These are phyloP conservation scores for Wickerhamiella shivajii DNA, from an alignment of 805 yeast species.

Conservation along the genomic window DNA sequence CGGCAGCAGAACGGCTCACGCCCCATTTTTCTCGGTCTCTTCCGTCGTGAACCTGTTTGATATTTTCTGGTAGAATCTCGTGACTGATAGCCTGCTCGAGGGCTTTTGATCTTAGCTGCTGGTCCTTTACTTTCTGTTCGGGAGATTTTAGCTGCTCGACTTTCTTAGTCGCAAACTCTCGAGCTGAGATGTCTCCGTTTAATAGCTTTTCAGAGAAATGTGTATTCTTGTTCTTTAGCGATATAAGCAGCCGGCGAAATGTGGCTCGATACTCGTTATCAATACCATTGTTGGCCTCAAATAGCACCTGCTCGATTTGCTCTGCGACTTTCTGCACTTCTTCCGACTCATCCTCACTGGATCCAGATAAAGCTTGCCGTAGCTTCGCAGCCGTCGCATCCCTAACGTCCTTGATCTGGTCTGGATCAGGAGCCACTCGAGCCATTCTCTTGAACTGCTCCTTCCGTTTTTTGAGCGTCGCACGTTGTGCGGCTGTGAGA, in stretches of 20 bases:
- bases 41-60: constrained; percentile 27
- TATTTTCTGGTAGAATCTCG: constrained; percentile 22
- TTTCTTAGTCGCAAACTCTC: constrained; percentile 21
- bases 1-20: constrained; percentile 28
- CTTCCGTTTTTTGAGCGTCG: constrained; percentile 11
- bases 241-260: constrained; percentile 21
- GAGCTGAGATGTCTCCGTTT: constrained; percentile 18
- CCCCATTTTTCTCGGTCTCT: constrained; percentile 32
- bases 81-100: constrained; percentile 20
- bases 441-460: constrained; percentile 4
- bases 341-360: neutral
- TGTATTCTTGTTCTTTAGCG: constrained; percentile 19
- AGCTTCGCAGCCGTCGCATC: constrained; percentile 1
- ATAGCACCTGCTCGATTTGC: constrained; percentile 19
- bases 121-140: constrained; percentile 18
- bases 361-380: neutral
- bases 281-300: constrained; percentile 12
- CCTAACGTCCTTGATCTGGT: constrained; percentile 4
- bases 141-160: constrained; percentile 21
- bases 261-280: constrained; percentile 18
- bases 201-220: constrained; percentile 17
- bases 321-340: constrained; percentile 12
- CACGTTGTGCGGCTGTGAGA: constrained; percentile 8
- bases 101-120: constrained; percentile 18
- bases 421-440: neutral